phyloP scores from a whole-genome alignment of 83 land plant species.

The Picea abies region DNA sequence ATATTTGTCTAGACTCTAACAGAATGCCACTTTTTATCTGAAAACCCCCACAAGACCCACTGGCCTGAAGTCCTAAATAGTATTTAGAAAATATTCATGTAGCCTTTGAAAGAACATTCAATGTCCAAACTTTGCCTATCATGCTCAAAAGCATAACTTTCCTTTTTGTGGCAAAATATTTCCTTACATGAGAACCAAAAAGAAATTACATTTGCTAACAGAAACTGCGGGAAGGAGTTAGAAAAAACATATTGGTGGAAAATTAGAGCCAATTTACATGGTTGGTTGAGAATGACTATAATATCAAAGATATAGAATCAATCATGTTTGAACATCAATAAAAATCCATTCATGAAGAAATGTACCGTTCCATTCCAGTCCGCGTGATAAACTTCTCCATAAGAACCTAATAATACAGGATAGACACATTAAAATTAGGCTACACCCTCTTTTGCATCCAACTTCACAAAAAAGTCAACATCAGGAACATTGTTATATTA shows the following conservation, averaged over 20 bases:
- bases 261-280: background rate
- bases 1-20: background rate
- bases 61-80: background rate
- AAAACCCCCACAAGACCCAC: background rate
- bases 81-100: background rate
- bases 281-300: background rate
- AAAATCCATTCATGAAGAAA: background rate
- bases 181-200: background rate
- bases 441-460: background rate
- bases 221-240: background rate
- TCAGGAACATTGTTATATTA: background rate
- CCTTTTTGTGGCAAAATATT: background rate
- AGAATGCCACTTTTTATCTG: background rate
- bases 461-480: no score
- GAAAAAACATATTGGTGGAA: background rate
- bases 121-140: background rate
- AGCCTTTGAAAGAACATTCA: background rate
- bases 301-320: background rate
- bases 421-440: background rate
- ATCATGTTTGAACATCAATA: background rate
- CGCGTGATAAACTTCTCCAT: slow-evolving; percentile 91
- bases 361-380: slow-evolving; percentile 90
- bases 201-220: background rate
- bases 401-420: slow-evolving; percentile 64
- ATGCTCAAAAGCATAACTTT: background rate